Base-by-base conservation (phyloP, 129 eudicot genomes). In the Flaveria sonorensis region DNA sequence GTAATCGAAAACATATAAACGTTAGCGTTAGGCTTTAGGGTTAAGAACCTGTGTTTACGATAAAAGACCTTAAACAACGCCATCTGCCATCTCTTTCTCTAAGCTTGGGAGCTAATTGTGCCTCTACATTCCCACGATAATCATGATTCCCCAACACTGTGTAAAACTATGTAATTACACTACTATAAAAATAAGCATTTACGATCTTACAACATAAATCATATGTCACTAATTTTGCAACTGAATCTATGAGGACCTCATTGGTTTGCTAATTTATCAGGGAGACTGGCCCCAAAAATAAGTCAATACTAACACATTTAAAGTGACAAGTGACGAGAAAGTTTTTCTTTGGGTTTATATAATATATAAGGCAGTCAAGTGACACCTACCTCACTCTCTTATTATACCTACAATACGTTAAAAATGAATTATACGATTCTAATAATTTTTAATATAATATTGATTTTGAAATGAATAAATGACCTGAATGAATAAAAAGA, bases 131-230 rank as follows among this genome's bases (percentile, higher is more conserved):
- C 24, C 96, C 93, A 52, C 85, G 87, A 32, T 88, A 90, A 47
- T 90, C 96, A 55, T 90, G 96, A 64, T 90, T 90, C 59, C 96
- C 96, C 59, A 90, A 40, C 73, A 88, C 89, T 88, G 81, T 77
- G 20, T 10, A 24, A 20, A 77, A 28, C 1, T 26, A 16, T 6
- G n/a, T 20, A 16, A 39, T 4, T 24, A 62, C 45, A 26, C 0
- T 28, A 24, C 18, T 23, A 24, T 52, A 15, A 12, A 3, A 3
- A 48, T 48, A 13, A 2, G 5, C 3, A 45, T 7, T 42, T 42
- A 10, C 46, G 11, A 42, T 10, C 1, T 42, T 0, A 7, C 46
- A 7, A 42, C 46, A 42, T 0, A 42, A 42, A 42, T 47, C 52
- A 47, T 1, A 3, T 11, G 13, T 56, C 15, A 14, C 30, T 56